Base-by-base conservation (phyloP, 768 basidiomycete genomes). In the Psilocybe azurescens region DNA sequence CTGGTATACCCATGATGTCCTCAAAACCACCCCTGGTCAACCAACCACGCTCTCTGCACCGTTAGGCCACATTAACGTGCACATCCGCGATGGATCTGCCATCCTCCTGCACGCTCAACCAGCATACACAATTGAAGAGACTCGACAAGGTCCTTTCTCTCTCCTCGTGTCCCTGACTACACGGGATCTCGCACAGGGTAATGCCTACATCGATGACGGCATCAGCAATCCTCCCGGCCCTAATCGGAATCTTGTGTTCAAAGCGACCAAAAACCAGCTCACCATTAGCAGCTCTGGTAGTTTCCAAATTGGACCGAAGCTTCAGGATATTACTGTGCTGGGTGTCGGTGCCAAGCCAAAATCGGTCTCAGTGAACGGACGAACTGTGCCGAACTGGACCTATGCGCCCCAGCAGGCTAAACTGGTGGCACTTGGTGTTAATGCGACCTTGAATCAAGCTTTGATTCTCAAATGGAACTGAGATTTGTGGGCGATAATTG, bases 1-100 rank as follows among this genome's bases (percentile, higher is more conserved):
- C 70, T 90, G 88, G 88, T 90, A 86, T 73, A 89, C 86, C 0
- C 87, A 90, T 65, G 80, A 83, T 11, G 78, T 77, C 46, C 80
- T 87, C 20, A 73, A 87, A 20, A 73, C 79, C 16, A 71, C 73
- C 1, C 39, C 73, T 2, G 81, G 81, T 36, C 72, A 67, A 32
- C 77, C 78, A 58, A 82, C 80, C 0, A 85, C 84, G 4, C 77
- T 92, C 51, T 69, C 76, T n/a, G 89, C 89, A 2, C 90, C 90
- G 3, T 83, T 93, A 2, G 81, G 87, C 16, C 87, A 91, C 68
- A 92, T 93, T 73, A 88, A 88, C 61, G 87, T 92, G 28, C 90
- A 92, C 69, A 73, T 93, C 60, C 85, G 91, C n/a, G 86, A 87
- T 59, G 86, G 87, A 28, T 80, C 88, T 16, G 86, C 86, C 32